Evolutionary conservation across 2,329 filamentous ascomycete genomes (phyloP), one percentile per base, ranked within the genome.

Genomic region (Scolecobasidium constrictum): DNA sequence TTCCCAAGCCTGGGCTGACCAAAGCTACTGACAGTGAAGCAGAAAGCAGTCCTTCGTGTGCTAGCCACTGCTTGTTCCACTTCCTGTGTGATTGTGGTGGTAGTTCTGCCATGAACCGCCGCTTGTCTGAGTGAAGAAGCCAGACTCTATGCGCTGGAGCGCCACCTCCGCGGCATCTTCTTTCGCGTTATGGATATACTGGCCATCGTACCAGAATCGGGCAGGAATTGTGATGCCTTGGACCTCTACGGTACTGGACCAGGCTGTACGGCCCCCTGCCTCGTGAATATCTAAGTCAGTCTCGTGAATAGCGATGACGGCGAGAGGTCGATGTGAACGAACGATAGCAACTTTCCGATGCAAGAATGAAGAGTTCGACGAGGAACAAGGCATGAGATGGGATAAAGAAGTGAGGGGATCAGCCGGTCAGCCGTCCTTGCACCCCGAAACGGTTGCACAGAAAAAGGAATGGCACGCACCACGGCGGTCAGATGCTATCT

Each of bases 131-230:
- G 26, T 9, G 26, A 31, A 31, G 26, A 31, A 31, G 26, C 36
- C 36, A 26, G 18, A 20, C 16, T 37, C 34, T 19, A 42, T 31
- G 12, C 34, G 31, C 19, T 42, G 26, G 7, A 38, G 61, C 19
- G 86, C 86, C 48, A 83, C 74, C 63, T 94, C 86, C 50, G 87
- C 86, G n/a, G 86, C 87, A 59, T 94, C 87, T 62, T 94, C 87
- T 63, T 78, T 81, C 46, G 86, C 86, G 56, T 93, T 93, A 68
- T 88, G 78, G 61, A 90, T 72, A 57, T 86, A 86, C 58, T 86
- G 78, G 47, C 86, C 86, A 61, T 93, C 87, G 64, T 94, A 44
- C 86, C 86, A 94, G 64, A 78, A 94, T 48, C 86, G 77, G 37
- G 86, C 86, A n/a, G 72, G 59, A 53, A 85, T 72, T 37, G 66